A percentile compares a stretch with the other conserved stretches of the same genome.
These are phyloP conservation scores for Angomonas ambiguus DNA, from an alignment of 208 protist genomes.

Conservation along the genomic window DNA sequence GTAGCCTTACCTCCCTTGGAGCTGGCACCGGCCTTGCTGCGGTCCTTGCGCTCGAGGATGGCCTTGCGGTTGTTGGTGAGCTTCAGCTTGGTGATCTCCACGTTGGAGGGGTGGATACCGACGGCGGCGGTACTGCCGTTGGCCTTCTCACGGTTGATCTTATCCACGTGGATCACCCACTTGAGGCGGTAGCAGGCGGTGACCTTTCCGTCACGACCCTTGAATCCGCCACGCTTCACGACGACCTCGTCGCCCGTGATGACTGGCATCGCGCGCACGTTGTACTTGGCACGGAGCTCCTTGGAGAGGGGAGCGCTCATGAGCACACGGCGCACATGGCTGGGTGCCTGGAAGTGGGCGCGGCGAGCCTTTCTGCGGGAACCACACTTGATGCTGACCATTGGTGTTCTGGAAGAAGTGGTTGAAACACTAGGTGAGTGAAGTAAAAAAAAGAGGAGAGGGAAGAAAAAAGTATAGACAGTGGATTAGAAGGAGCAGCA, in stretches of 20 bases:
- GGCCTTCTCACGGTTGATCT: slow-evolving; percentile 96
- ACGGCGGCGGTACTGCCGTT: slow-evolving; percentile 92
- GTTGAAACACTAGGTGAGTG: slow-evolving; percentile 15
- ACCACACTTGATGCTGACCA: slow-evolving; percentile 86
- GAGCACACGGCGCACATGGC: slow-evolving; percentile 93
- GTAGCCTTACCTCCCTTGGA: slow-evolving; percentile 87
- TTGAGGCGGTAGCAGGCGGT: slow-evolving; percentile 97
- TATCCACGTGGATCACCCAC: slow-evolving; percentile 99
- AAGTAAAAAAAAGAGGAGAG: slow-evolving; percentile 3
- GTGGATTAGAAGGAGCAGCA: too few relatives aligned
- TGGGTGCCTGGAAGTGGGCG: slow-evolving; percentile 98
- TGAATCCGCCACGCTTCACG: slow-evolving; percentile 94
- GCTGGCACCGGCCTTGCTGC: slow-evolving; percentile 87
- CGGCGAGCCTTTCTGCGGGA: slow-evolving; percentile 97
- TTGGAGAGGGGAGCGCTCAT: slow-evolving; percentile 98
- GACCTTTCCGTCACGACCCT: slow-evolving; percentile 97
- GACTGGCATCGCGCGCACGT: slow-evolving; percentile 97
- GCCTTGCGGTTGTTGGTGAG: slow-evolving; percentile 97
- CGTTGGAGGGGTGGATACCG: slow-evolving; percentile 98
- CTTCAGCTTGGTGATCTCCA: slow-evolving; percentile 99
- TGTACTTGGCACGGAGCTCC: slow-evolving; percentile 98
- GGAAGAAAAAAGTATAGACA: neutral
- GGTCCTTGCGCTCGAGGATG: slow-evolving; percentile 94
- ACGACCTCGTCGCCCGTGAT: slow-evolving; percentile 99
- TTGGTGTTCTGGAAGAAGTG: slow-evolving; percentile 11